Conservation (phyloP, 2,329 filamentous ascomycete genomes). For the Beauveria australis region DNA sequence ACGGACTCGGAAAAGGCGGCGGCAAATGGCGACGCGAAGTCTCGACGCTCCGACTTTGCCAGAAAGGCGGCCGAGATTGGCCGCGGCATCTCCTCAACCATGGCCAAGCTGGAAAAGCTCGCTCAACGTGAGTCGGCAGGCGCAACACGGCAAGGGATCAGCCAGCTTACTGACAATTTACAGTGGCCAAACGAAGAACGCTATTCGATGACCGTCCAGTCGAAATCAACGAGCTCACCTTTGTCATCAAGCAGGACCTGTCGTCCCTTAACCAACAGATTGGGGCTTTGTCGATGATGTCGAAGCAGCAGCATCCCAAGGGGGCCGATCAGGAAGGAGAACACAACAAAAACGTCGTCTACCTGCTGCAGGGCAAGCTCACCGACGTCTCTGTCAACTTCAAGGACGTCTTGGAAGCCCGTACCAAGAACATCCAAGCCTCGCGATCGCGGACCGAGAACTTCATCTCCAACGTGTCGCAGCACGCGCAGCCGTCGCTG, state of each 20-base stretch:
- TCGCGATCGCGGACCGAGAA: constrained; percentile 89
- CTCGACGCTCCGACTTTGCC: constrained; percentile 82
- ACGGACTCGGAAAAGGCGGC: constrained; percentile 62
- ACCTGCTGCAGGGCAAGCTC: constrained; percentile 82
- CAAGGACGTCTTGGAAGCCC: constrained; percentile 92
- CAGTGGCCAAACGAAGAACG: constrained; percentile 90
- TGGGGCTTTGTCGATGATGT: constrained; percentile 67
- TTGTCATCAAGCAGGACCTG: constrained; percentile 96
- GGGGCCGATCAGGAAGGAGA: constrained; percentile 72
- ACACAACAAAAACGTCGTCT: constrained; percentile 95
- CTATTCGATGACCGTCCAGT: constrained; percentile 95
- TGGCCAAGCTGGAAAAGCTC: constrained; percentile 89
- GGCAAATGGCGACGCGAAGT: constrained; percentile 44
- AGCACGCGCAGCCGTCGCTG: constrained; percentile 60
- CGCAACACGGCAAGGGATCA: neutral
- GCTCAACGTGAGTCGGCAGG: constrained; percentile 57
- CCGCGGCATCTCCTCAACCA: constrained; percentile 81
- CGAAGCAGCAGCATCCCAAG: constrained; percentile 66
- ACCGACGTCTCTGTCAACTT: constrained; percentile 92
- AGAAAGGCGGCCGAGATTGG: constrained; percentile 87
- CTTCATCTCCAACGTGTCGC: constrained; percentile 84
- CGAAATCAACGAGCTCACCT: constrained; percentile 94
- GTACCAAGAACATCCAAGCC: constrained; percentile 96
- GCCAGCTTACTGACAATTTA: constrained; percentile 5
- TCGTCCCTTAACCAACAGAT: constrained; percentile 80